Percentiles rank a stretch among this genome's conserved stretches.
Conservation (phyloP, 2,329 filamentous ascomycete species). For the Uncinocarpus reesii region DNA sequence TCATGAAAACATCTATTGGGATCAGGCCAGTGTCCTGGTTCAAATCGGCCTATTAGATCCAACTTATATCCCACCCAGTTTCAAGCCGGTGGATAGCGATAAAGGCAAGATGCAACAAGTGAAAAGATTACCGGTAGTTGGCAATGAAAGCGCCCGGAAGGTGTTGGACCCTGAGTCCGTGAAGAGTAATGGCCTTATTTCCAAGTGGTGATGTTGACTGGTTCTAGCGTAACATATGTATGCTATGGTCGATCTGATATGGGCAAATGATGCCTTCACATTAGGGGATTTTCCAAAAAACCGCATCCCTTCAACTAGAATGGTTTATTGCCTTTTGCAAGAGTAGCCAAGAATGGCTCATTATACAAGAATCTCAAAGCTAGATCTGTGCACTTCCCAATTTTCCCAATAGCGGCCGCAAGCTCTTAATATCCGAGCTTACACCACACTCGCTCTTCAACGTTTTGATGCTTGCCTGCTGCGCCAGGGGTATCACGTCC, state of each 20-base stretch:
- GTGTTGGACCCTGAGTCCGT: constrained; percentile 23
- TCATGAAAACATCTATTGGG: constrained; percentile 52
- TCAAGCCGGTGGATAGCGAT: constrained; percentile 20
- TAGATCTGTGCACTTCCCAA: background rate
- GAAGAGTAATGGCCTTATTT: constrained; percentile 13
- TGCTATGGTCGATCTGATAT: too few species aligned
- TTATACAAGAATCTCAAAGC: background rate
- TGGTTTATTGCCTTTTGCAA: too few species aligned
- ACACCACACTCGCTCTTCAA: constrained; percentile 67
- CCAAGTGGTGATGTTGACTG: background rate
- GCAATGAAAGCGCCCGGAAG: constrained; percentile 27
- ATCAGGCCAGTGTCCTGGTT: constrained; percentile 51
- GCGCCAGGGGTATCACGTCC: constrained; percentile 65
- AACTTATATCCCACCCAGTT: constrained; percentile 40
- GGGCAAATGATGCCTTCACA: too few species aligned
- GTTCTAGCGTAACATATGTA: background rate
- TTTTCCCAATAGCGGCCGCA: constrained; percentile 16
- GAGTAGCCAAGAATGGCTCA: background rate
- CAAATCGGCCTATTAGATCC: constrained; percentile 50
- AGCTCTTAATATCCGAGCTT: constrained; percentile 25
- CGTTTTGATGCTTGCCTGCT: constrained; percentile 68
- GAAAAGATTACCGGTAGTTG: constrained; percentile 29
- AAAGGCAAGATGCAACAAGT: constrained; percentile 18
- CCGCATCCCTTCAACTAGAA: too few species aligned
- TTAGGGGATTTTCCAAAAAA: too few species aligned